A percentile compares a stretch with the other conserved stretches of the same genome.
These are phyloP conservation scores for Eucalyptus rudis DNA, from an alignment of 345 rosid genomes.

Conservation along the genomic window DNA sequence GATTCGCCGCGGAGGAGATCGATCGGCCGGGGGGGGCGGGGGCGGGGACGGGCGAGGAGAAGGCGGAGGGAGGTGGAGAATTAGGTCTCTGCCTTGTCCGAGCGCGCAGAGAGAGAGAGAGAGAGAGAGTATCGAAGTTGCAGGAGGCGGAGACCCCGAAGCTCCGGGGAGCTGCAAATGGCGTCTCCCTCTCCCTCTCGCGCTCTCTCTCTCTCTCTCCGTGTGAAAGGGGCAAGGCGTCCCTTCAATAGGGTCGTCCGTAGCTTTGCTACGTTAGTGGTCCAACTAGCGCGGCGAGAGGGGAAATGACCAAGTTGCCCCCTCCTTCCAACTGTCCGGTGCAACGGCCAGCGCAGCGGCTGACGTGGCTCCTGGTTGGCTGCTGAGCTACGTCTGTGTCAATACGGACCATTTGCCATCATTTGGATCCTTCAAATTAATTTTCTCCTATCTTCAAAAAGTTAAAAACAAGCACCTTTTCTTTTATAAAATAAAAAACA, in stretches of 20 bases:
- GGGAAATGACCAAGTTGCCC: not conserved
- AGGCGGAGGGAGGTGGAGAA: not conserved
- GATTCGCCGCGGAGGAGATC: not conserved
- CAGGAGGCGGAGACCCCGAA: conserved; percentile 23
- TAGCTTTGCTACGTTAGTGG: not conserved
- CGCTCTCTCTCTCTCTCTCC: not conserved
- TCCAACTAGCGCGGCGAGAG: not conserved
- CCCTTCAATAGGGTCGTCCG: not conserved
- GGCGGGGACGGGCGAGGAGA: not conserved
- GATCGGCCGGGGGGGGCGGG: not conserved
- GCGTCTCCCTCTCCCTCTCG: not conserved
- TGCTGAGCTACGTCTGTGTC: not conserved
- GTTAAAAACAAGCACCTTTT: not conserved
- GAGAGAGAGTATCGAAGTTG: not conserved
- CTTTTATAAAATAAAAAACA: not conserved
- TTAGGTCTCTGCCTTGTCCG: not conserved
- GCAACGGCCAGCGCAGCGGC: not conserved
- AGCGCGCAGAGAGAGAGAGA: not conserved
- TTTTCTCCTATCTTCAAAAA: not conserved
- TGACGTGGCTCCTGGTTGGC: not conserved
- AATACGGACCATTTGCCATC: not conserved
- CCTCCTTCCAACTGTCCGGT: not conserved
- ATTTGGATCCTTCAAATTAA: not conserved
- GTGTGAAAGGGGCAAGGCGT: not conserved
- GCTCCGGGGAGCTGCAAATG: not conserved